Evolutionary conservation across 164 flowering plant genomes (phyloP), one percentile per base, ranked within the genome.

Genomic region (Aristolochia contorta): DNA sequence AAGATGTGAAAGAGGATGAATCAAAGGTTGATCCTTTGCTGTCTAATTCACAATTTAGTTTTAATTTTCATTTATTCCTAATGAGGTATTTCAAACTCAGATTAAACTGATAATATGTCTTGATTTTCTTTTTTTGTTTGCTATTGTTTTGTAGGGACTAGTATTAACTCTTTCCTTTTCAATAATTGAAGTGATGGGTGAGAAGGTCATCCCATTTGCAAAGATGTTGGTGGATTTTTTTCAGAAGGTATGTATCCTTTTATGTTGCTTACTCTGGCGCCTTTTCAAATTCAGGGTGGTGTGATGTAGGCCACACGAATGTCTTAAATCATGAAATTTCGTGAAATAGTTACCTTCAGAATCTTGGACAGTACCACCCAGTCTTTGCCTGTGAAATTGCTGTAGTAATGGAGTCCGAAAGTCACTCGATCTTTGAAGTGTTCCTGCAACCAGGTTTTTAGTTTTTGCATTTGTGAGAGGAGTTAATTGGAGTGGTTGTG

Each of bases 1-100:
- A 87, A 69, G 91, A 90, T 30, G 99, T 88, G 25, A 82, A 82
- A 66, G 94, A 90, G 75, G 88, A 90, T 74, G 99, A 90, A 66
- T 93, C 99, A 49, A 93, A 93, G 92, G 98, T 92, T 69, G 46
- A 64, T 41, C 56, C 22, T 30, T 20, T 14, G 21, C 24, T 59
- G 43, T 16, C 41, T 47, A 10, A 5, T 13, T 46, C n/a, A 19
- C n/a, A 37, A 15, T 18, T 21, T 7, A 19, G 30, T 61, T 16
- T 7, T 53, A 19, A 24, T 61, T 61, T 50, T 13, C 47, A 3
- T 1, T 24, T 56, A 25, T 56, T 1, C 58, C 41, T 56, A 15
- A 14, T 54, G 16, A 16, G 6, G 45, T 37, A 2, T 48, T 60
- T 16, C n/a, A 13, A 24, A 50, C 2, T 19, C 7, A n/a, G 12